phyloP scores from a whole-genome alignment of 768 basidiomycete species.

The Tephrocybe sp. region DNA sequence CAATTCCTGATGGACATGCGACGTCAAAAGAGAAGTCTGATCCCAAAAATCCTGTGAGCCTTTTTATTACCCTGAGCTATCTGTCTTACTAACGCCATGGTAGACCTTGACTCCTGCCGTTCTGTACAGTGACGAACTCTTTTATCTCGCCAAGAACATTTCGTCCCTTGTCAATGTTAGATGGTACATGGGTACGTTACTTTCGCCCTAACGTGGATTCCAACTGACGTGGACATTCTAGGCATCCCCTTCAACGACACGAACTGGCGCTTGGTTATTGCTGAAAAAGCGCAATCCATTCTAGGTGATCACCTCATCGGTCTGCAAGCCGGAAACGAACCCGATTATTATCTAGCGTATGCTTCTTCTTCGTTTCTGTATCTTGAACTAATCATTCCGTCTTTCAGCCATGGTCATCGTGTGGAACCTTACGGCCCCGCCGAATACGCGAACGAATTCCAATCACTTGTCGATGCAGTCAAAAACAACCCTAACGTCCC shows the following conservation, averaged over 20 bases:
- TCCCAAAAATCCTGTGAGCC: conserved; percentile 31
- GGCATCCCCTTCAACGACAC: conserved; percentile 69
- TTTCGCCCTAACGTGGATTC: not conserved
- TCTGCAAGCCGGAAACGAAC: conserved; percentile 75
- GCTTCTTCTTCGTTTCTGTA: not conserved
- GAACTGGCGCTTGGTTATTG: conserved; percentile 53
- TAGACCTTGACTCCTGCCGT: conserved; percentile 68
- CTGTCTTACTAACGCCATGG: not conserved
- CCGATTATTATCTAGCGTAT: conserved; percentile 63
- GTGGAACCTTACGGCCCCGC: conserved; percentile 24
- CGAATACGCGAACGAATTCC: conserved; percentile 54
- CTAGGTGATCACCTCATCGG: conserved; percentile 68
- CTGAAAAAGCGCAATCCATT: conserved; percentile 57
- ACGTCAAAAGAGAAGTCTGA: conserved; percentile 40
- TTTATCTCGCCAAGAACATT: conserved; percentile 64
- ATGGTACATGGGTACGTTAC: conserved; percentile 57
- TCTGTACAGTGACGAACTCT: conserved; percentile 60
- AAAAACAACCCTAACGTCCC: conserved; percentile 32
- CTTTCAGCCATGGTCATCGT: conserved; percentile 22
- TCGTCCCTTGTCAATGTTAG: conserved; percentile 57
- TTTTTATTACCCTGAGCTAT: not conserved
- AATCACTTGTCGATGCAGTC: conserved; percentile 37
- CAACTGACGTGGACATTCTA: conserved; percentile 8
- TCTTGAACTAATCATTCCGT: not conserved
- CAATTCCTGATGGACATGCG: conserved; percentile 37